phyloP scores from a whole-genome alignment of 1,284 basidiomycete species.

The Ganoderma lingzhi region DNA sequence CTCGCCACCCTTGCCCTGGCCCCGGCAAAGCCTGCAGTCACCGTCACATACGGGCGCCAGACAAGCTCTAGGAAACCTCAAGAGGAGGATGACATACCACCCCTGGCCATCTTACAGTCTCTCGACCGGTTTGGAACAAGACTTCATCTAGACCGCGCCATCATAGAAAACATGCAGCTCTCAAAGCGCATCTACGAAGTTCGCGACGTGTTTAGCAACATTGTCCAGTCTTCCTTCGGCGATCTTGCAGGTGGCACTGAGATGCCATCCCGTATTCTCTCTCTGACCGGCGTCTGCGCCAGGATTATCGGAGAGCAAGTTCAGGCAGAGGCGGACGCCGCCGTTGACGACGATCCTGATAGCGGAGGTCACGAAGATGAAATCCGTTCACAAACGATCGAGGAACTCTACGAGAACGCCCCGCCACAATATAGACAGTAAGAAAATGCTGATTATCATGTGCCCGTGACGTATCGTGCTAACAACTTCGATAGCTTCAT shows the following conservation, averaged over 20 bases:
- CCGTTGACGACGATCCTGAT: conserved; percentile 38
- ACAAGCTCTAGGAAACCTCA: conserved; percentile 7
- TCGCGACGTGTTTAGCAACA: conserved; percentile 59
- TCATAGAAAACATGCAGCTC: conserved; percentile 49
- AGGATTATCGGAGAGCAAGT: conserved; percentile 56
- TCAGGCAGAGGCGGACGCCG: conserved; percentile 43
- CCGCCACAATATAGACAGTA: conserved; percentile 59
- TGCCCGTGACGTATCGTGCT: neutral
- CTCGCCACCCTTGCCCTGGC: conserved; percentile 42
- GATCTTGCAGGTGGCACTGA: conserved; percentile 7
- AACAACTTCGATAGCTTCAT: conserved; percentile 46
- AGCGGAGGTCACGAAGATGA: conserved; percentile 37
- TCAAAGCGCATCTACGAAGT: conserved; percentile 59
- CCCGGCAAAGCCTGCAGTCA: conserved; percentile 30
- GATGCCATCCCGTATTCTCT: conserved; percentile 20
- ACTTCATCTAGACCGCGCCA: conserved; percentile 46
- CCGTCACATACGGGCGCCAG: conserved; percentile 38
- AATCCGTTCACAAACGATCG: conserved; percentile 43
- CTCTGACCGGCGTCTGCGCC: conserved; percentile 58
- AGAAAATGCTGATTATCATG: conserved; percentile 19
- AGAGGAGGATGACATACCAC: conserved; percentile 38
- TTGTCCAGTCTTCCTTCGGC: conserved; percentile 47
- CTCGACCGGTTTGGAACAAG: conserved; percentile 45
- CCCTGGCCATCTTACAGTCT: conserved; percentile 50
- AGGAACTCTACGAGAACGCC: conserved; percentile 58